A percentile compares a stretch with the other conserved stretches of the same genome.
phyloP scores from a whole-genome alignment of 108 stramenopile genomes.

The Nitzschia inconspicua region DNA sequence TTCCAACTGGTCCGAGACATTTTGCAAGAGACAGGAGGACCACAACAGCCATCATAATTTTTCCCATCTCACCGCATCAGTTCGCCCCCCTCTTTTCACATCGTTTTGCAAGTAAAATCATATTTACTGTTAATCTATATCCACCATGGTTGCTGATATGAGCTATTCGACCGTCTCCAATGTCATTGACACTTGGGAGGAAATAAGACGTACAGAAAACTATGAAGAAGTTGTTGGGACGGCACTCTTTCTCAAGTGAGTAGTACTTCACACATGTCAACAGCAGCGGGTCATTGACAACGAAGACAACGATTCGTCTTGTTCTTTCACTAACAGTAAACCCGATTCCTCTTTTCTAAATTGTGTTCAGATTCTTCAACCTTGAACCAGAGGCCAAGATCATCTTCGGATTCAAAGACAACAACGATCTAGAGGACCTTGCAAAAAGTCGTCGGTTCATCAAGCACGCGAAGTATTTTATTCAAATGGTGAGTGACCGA shows the following conservation, averaged over 20 bases:
- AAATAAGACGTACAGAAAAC: constrained; percentile 17
- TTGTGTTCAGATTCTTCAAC: constrained; percentile 17
- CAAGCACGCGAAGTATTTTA: constrained; percentile 30
- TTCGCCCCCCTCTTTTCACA: too few relatives aligned
- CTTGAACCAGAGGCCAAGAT: constrained; percentile 25
- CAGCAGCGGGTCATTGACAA: too few relatives aligned
- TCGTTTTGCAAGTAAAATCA: too few relatives aligned
- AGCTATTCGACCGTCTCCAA: constrained; percentile 34
- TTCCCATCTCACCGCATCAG: too few relatives aligned
- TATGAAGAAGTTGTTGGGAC: constrained; percentile 19
- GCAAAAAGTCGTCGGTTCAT: constrained; percentile 16
- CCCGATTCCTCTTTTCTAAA: neutral
- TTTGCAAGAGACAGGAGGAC: too few relatives aligned
- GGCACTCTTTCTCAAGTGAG: constrained; percentile 29
- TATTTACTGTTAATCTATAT: too few relatives aligned
- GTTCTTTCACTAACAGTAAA: neutral
- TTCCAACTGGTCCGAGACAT: too few relatives aligned
- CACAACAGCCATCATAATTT: too few relatives aligned
- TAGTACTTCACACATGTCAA: too few relatives aligned
- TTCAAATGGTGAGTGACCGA: too few relatives aligned
- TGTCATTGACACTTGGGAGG: constrained; percentile 40
- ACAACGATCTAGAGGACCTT: constrained; percentile 8
- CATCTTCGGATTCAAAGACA: constrained; percentile 19
- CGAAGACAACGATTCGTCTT: too few relatives aligned
- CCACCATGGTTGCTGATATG: constrained; percentile 43